phyloP scores from a whole-genome alignment of 345 rosid genomes.

The Brassica incana region DNA sequence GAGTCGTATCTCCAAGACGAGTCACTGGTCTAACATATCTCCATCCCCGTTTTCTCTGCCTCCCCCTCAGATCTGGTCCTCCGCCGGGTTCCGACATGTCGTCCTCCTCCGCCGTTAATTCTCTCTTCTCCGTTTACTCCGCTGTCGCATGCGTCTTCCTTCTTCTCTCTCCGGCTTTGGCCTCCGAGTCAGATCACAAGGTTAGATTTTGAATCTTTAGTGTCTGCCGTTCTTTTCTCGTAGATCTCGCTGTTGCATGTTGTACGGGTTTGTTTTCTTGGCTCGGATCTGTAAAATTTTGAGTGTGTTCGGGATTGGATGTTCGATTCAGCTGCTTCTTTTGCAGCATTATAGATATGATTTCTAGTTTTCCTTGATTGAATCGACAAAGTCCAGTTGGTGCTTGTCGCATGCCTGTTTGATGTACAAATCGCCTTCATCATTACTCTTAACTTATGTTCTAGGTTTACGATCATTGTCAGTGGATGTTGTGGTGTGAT shows the following conservation, averaged over 20 bases:
- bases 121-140: constrained; percentile 34
- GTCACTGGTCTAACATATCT: constrained; percentile 17
- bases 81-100: constrained; percentile 56
- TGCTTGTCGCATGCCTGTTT: constrained; percentile 2
- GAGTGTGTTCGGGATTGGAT: not conserved
- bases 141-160: constrained; percentile 35
- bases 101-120: constrained; percentile 44
- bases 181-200: constrained; percentile 91
- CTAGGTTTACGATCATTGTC: constrained; percentile 6
- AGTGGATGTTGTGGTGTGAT: constrained; percentile 1
- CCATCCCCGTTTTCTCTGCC: constrained; percentile 23
- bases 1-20: constrained; percentile 26
- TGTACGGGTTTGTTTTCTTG: constrained; percentile 1
- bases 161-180: constrained; percentile 47
- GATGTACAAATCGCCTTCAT: not conserved
- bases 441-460: not conserved
- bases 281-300: constrained; percentile 19
- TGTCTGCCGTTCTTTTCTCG: constrained; percentile 7
- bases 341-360: constrained; percentile 1
- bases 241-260: constrained; percentile 43
- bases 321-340: constrained; percentile 25
- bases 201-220: constrained; percentile 41
- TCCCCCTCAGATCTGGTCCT: constrained; percentile 44
- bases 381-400: not conserved
- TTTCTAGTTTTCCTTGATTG: not conserved